phyloP scores from a whole-genome alignment of 208 protist genomes.

The Strigomonas galati region DNA sequence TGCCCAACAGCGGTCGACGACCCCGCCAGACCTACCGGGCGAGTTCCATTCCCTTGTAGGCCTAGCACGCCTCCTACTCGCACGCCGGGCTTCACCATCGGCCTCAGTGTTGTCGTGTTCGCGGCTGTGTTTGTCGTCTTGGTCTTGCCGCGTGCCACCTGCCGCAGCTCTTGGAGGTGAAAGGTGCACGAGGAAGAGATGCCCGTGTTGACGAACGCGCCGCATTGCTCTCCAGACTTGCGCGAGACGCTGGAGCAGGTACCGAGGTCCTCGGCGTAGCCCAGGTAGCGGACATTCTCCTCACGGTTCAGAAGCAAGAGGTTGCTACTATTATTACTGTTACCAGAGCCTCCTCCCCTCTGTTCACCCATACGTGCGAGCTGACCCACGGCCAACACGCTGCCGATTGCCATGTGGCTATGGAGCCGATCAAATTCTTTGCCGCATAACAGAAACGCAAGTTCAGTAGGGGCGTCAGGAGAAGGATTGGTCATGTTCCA shows the following conservation, averaged over 20 bases:
- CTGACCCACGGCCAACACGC: conserved; percentile 50
- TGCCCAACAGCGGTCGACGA: neutral
- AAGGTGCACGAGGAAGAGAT: neutral
- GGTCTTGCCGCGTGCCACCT: neutral
- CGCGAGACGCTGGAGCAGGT: conserved; percentile 43
- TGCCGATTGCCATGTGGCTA: conserved; percentile 36
- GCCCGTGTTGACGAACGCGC: neutral
- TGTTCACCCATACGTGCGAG: neutral
- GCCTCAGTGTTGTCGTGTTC: too few relatives aligned
- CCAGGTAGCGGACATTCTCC: conserved; percentile 51
- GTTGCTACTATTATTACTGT: conserved; percentile 20
- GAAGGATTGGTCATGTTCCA: conserved; percentile 68
- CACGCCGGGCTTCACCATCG: too few relatives aligned
- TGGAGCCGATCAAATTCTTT: conserved; percentile 61
- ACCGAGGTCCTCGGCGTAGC: conserved; percentile 58
- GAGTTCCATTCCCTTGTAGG: too few relatives aligned
- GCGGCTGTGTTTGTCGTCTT: too few relatives aligned
- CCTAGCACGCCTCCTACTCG: too few relatives aligned
- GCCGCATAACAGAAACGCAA: conserved; percentile 58
- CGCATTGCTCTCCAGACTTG: conserved; percentile 10
- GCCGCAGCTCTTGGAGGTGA: neutral
- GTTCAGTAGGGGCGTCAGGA: conserved; percentile 29
- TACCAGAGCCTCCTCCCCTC: conserved; percentile 18
- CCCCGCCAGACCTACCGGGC: too few relatives aligned
- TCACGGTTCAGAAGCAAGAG: neutral